Evolutionary conservation across 2,329 filamentous ascomycete species (phyloP).

Genomic region (Xylaria sp.): DNA sequence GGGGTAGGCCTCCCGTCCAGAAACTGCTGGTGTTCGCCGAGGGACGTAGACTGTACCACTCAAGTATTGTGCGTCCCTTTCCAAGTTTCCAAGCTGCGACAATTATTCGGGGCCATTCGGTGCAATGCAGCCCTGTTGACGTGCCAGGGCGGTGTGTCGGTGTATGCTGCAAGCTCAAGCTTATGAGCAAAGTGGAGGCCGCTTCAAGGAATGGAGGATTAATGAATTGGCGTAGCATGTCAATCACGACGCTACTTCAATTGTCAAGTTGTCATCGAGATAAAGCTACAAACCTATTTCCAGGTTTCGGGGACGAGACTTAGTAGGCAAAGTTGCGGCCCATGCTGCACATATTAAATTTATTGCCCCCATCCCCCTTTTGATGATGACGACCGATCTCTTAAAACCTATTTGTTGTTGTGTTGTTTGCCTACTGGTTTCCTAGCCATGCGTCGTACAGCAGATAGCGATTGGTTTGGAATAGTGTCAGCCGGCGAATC

Average conservation of each 20-base stretch:
- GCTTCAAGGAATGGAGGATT: neutral
- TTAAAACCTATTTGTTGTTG: neutral
- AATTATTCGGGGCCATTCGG: slow-evolving; percentile 8
- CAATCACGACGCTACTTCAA: slow-evolving; percentile 2
- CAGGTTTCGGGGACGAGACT: neutral
- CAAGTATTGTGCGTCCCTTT: slow-evolving; percentile 7
- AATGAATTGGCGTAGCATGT: neutral
- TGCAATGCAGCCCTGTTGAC: slow-evolving; percentile 14
- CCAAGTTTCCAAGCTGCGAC: slow-evolving; percentile 14
- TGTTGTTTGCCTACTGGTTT: neutral
- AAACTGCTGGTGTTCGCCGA: slow-evolving; percentile 2
- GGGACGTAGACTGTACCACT: neutral
- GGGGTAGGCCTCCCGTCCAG: too few species aligned
- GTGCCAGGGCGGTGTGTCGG: slow-evolving; percentile 13
- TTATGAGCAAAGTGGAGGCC: slow-evolving; percentile 4
- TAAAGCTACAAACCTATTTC: neutral
- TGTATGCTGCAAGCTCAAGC: slow-evolving; percentile 9
- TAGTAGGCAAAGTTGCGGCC: neutral
- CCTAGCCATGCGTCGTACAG: neutral
- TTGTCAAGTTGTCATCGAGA: slow-evolving; percentile 10
- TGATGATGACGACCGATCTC: neutral
- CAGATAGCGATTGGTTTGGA: slow-evolving; percentile 26
- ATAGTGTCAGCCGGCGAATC: slow-evolving; percentile 26
- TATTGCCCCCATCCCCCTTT: neutral
- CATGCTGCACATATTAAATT: neutral